Conservation (phyloP, 2,329 filamentous ascomycete species). For the Macrophomina tecta region DNA sequence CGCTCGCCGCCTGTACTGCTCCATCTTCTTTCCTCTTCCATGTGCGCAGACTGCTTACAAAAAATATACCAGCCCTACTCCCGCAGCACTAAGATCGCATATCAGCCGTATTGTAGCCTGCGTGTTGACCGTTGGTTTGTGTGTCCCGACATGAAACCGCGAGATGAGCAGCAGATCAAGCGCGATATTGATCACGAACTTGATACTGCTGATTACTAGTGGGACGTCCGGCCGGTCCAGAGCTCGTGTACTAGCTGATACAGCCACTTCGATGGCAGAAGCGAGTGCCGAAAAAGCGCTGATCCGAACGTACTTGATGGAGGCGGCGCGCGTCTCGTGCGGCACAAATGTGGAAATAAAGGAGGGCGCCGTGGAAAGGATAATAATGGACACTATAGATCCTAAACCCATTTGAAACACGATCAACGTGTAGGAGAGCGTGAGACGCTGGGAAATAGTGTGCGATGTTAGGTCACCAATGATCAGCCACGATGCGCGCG, state of each 20-base stretch:
- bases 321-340: constrained; percentile 58
- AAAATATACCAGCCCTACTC: constrained; percentile 49
- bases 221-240: constrained; percentile 74
- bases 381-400: constrained; percentile 64
- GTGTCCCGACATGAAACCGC: constrained; percentile 63
- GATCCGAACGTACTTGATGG: constrained; percentile 69
- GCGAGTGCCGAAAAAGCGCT: constrained; percentile 67
- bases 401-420: constrained; percentile 62
- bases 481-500: constrained; percentile 70
- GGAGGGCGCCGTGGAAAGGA: constrained; percentile 59
- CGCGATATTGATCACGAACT: constrained; percentile 70
- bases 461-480: constrained; percentile 69
- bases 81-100: constrained; percentile 63
- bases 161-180: constrained; percentile 72
- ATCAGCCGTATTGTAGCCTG: constrained; percentile 69
- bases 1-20: background rate
- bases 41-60: background rate
- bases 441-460: constrained; percentile 57
- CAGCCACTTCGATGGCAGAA: constrained; percentile 67
- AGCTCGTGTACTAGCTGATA: constrained; percentile 66
- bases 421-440: constrained; percentile 66
- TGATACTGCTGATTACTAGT: constrained; percentile 67
- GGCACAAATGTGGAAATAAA: constrained; percentile 72
- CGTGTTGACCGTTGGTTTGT: constrained; percentile 64
- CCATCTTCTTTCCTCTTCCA: background rate